Base-by-base conservation (phyloP, 495 filamentous ascomycete species). In the Penicillium robsamsonii region DNA sequence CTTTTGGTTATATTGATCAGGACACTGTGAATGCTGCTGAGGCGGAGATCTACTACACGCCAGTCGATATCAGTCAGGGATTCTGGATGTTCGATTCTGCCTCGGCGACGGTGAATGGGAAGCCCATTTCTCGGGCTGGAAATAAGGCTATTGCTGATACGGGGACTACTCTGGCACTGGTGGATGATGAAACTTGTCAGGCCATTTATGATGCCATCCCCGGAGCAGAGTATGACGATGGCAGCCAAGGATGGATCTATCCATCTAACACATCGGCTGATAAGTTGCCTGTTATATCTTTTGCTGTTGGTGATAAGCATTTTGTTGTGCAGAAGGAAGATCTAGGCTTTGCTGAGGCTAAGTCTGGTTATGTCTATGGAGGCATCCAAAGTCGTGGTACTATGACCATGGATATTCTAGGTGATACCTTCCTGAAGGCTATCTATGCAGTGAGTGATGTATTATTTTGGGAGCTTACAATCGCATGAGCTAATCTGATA, bases 81-180 rank as follows among this genome's bases (percentile, higher is more conserved):
- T 89, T 90, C 72, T 92, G 89, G 89, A 70, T 79, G 70, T 85
- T 92, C 65, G 61, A 77, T 24, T 88, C 84, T 31, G 70, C 79
- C 46, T 83, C 81, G 11, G 80, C 77, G 35, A 79, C 78, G 5
- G 73, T 92, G 46, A 83, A 84, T 60, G 85, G 84, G 59, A 78
- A 84, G 59, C 74, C 75, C 7, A 68, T 89, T 46, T 20, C 66
- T 4, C 77, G 81, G 10, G 64, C 75, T n/a, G 79, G 78, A 25
- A 92, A 91, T 72, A 87, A 75, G n/a, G 87, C 89, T 50, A 90
- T 92, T 55, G 87, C 85, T 45, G 89, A 92, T 69, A 92, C 89
- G 4, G 89, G 87, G 55, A 91, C 88, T 35, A 88, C 87, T 2
- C 79, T 92, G 46, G 83, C 83, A 2, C 80, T 92, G 44, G 73